Conservation (phyloP, 2,329 filamentous ascomycete genomes). For the Anthostomella pinea region DNA sequence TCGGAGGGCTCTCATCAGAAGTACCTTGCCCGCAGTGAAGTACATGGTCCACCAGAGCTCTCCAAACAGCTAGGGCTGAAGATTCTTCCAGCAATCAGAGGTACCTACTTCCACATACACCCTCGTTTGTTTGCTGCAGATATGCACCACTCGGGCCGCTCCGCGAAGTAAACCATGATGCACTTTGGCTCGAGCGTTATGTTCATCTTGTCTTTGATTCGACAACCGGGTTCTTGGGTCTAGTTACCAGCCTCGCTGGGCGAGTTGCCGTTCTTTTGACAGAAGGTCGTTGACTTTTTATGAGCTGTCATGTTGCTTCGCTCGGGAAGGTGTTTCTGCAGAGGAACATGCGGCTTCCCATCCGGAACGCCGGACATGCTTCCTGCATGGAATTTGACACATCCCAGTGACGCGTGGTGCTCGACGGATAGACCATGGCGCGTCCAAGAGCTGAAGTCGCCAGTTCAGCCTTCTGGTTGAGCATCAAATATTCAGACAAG, state of each 20-base stretch:
- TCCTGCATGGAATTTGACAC: not conserved
- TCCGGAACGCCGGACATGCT: not conserved
- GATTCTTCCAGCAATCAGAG: too few relatives aligned
- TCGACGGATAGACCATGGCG: too few relatives aligned
- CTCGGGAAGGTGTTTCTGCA: too few relatives aligned
- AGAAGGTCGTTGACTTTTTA: conserved; percentile 6
- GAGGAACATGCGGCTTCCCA: conserved; percentile 10
- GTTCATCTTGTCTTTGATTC: conserved; percentile 1
- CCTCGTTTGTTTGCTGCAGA: too few relatives aligned
- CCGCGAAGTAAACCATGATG: conserved; percentile 2
- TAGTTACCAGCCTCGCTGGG: conserved; percentile 6
- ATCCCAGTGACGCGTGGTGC: not conserved
- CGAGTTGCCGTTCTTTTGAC: conserved; percentile 9
- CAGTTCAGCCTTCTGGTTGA: conserved; percentile 9
- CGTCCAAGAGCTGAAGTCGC: too few relatives aligned
- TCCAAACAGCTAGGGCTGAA: too few relatives aligned
- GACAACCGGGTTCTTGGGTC: conserved; percentile 9
- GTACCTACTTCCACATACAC: too few relatives aligned
- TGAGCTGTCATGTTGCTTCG: conserved; percentile 4
- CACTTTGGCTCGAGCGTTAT: not conserved
- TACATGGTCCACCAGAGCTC: too few relatives aligned
- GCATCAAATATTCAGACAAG: too few relatives aligned
- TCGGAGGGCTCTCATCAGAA: too few relatives aligned
- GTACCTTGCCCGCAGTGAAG: too few relatives aligned
- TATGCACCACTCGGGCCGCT: not conserved